A percentile compares a stretch with the other conserved stretches of the same genome.
Conservation (phyloP, 768 basidiomycete genomes). For the Lactifluus volemus region DNA sequence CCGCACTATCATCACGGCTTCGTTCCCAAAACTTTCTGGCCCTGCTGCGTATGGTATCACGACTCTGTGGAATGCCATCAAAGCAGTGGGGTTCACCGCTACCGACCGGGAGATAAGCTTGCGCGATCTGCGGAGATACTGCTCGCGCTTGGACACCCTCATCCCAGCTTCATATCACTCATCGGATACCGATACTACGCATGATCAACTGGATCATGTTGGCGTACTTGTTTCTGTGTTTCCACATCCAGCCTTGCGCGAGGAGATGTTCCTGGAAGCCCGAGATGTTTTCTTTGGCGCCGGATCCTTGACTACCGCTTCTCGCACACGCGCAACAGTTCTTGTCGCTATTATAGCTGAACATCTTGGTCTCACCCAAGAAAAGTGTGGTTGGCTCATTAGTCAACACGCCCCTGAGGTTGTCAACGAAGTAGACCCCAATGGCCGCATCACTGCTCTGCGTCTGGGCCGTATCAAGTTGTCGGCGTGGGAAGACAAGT, state of each 20-base stretch:
- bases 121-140: constrained; percentile 78
- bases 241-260: constrained; percentile 66
- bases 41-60: constrained; percentile 44
- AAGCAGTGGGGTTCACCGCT: constrained; percentile 39
- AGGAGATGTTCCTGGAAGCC: constrained; percentile 84
- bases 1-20: constrained; percentile 52
- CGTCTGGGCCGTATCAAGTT: constrained; percentile 57
- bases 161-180: constrained; percentile 41
- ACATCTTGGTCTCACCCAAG: constrained; percentile 56
- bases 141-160: constrained; percentile 56
- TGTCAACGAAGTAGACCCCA: constrained; percentile 56
- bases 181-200: constrained; percentile 31
- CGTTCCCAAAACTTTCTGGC: constrained; percentile 55
- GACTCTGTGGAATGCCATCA: constrained; percentile 58
- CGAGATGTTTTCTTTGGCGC: constrained; percentile 89
- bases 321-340: constrained; percentile 39
- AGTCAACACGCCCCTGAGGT: constrained; percentile 57
- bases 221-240: constrained; percentile 40
- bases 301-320: constrained; percentile 42
- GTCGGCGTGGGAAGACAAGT: constrained; percentile 34
- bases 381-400: constrained; percentile 65
- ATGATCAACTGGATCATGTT: constrained; percentile 22
- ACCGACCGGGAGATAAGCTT: constrained; percentile 60
- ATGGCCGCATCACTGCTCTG: constrained; percentile 50
- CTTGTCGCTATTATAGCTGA: constrained; percentile 49